Evolutionary conservation across 2,329 filamentous ascomycete genomes (phyloP).

Genomic region (Aureobasidium sp.): DNA sequence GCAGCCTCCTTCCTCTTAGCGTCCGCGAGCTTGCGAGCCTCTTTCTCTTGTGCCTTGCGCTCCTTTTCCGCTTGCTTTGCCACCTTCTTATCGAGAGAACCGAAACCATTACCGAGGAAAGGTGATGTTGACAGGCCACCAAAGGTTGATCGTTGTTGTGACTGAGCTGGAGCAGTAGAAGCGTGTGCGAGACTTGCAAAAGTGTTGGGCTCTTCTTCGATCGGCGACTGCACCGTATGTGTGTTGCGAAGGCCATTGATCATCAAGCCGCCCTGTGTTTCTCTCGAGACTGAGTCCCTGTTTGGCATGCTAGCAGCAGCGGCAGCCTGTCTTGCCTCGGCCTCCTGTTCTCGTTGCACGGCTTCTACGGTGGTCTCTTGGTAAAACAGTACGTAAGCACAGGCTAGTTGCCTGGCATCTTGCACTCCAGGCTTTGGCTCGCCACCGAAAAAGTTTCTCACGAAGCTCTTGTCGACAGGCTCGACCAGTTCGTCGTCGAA

Average conservation of each 20-base stretch:
- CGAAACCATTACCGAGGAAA: slow-evolving; percentile 27
- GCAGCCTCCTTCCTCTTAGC: slow-evolving; percentile 25
- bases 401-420: slow-evolving; percentile 60
- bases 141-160: slow-evolving; percentile 9
- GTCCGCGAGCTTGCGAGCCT: slow-evolving; percentile 42
- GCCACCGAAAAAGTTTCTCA: slow-evolving; percentile 94
- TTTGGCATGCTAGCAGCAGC: slow-evolving; percentile 34
- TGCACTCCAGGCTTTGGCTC: slow-evolving; percentile 39
- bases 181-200: slow-evolving; percentile 57
- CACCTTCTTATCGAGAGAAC: slow-evolving; percentile 60
- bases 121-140: neutral
- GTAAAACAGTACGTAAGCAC: slow-evolving; percentile 95
- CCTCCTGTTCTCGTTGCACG: slow-evolving; percentile 69
- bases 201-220: slow-evolving; percentile 36
- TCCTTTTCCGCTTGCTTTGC: slow-evolving; percentile 49
- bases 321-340: slow-evolving; percentile 51
- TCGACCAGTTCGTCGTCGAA: slow-evolving; percentile 99
- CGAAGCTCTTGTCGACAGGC: slow-evolving; percentile 92
- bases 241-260: slow-evolving; percentile 24
- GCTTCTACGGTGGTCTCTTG: slow-evolving; percentile 74
- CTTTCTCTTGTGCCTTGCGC: slow-evolving; percentile 49
- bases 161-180: slow-evolving; percentile 48
- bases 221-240: slow-evolving; percentile 26
- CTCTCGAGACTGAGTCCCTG: slow-evolving; percentile 19
- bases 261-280: slow-evolving; percentile 23